Base-by-base conservation (phyloP, 2,329 filamentous ascomycete genomes). In the Exophiala dermatitidis region DNA sequence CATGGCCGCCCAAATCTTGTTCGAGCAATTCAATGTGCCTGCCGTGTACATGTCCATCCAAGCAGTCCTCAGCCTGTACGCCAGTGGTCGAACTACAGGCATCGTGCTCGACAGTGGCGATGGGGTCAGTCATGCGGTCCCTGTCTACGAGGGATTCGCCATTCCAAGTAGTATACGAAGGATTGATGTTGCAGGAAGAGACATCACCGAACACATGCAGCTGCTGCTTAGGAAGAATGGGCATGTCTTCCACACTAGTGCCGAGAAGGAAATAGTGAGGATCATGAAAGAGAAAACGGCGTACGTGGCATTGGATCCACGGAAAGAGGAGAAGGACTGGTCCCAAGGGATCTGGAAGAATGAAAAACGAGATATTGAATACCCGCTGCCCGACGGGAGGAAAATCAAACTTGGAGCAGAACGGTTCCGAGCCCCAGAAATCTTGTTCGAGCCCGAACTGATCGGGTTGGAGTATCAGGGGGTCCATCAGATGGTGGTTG, bases 11-110 rank as follows among this genome's bases (percentile, higher is more conserved):
- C 93, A 98, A 71, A 94, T 98, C 61, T 83, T 98, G 52, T 98
- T 98, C 72, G 93, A 98, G 74, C 95, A 91, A 2, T 97, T 97
- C 78, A 97, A 97, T 68, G 91, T 97, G 7, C 93, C 93, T 8
- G 93, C 93, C 3, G 78, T 97, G 43, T 95, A 96, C 74, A 95
- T 89, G 52, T 96, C 90, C 1, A 95, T 98, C 62, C 93, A 98
- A 75, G 93, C 93, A 1, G 90, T 97, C 19, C 81, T 98, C 52
- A 96, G 91, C 44, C 77, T 98, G 56, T 98, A 98, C 72, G 91
- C 93, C 51, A 95, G 89, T 51, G 93, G 93, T 26, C 86, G 93
- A 63, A 97, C 93, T 28, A 97, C 93, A 3, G 93, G 93, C 63
- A 90, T 97, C 58, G 93, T 98, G 8, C 80, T 98, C 44, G 93